Evolutionary conservation across 495 filamentous ascomycete genomes (phyloP).

Genomic region (Xylaria intraflava): DNA sequence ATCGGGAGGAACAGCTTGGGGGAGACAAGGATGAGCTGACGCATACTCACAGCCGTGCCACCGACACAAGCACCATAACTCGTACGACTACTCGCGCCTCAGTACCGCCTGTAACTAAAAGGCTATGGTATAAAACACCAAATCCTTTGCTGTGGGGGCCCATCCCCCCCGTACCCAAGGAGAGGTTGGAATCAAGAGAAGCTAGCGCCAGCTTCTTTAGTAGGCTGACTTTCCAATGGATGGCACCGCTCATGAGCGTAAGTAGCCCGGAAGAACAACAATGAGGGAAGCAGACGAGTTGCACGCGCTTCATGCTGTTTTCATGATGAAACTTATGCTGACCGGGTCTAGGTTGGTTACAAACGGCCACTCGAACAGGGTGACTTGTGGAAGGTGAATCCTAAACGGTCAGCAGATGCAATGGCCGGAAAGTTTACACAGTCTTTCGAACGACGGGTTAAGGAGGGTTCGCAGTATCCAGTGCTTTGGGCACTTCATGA

Average conservation of each 20-base stretch:
- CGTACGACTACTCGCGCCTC: conserved; percentile 21
- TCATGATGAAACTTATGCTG: background rate
- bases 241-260: conserved; percentile 61
- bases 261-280: conserved; percentile 15
- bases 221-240: conserved; percentile 59
- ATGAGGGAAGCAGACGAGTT: background rate
- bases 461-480: conserved; percentile 63
- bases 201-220: conserved; percentile 55
- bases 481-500: conserved; percentile 79
- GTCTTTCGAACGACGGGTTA: conserved; percentile 60
- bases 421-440: conserved; percentile 57
- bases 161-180: conserved; percentile 54
- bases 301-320: background rate
- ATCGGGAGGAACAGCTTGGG: conserved; percentile 20
- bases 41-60: conserved; percentile 38
- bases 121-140: conserved; percentile 52
- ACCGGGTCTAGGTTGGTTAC: conserved; percentile 57
- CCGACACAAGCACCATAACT: conserved; percentile 37
- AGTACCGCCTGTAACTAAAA: conserved; percentile 27
- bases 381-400: conserved; percentile 86
- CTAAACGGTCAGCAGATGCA: conserved; percentile 61
- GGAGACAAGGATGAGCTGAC: conserved; percentile 27
- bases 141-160: conserved; percentile 59
- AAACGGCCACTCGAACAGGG: conserved; percentile 72
- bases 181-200: conserved; percentile 49